Evolutionary conservation across 352 stramenopile genomes (phyloP).

Genomic region (Phytophthora pisi): DNA sequence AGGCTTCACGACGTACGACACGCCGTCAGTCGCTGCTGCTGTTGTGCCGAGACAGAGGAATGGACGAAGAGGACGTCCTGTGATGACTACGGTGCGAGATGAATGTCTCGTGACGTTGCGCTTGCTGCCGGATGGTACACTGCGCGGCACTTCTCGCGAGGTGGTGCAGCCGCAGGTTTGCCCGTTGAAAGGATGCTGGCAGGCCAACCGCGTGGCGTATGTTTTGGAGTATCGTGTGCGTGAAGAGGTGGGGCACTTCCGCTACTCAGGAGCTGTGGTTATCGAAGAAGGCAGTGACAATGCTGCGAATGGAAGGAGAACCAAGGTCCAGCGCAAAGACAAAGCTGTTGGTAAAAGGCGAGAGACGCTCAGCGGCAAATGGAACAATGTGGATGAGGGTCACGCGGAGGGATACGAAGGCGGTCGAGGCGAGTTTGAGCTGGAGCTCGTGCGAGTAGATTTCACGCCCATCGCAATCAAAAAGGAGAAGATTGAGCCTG

Average conservation of each 20-base stretch:
- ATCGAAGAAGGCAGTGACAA: conserved; percentile 22
- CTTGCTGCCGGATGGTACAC: conserved; percentile 55
- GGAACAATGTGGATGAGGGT: conserved; percentile 65
- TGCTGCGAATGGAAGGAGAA: conserved; percentile 6
- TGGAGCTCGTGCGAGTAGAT: conserved; percentile 49
- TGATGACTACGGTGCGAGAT: conserved; percentile 39
- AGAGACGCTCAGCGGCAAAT: conserved; percentile 54
- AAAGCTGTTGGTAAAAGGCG: conserved; percentile 19
- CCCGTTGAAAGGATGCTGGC: conserved; percentile 53
- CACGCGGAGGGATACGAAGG: conserved; percentile 54
- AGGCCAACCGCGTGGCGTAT: conserved; percentile 60
- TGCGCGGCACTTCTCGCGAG: conserved; percentile 63
- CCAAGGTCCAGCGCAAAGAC: conserved; percentile 12
- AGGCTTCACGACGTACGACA: conserved; percentile 58
- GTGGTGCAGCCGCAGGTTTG: conserved; percentile 68
- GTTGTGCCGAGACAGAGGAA: conserved; percentile 21
- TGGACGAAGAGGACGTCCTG: conserved; percentile 15
- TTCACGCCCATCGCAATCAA: conserved; percentile 23
- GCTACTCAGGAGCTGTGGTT: conserved; percentile 58
- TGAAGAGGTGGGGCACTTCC: conserved; percentile 64
- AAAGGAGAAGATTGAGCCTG: conserved; percentile 24
- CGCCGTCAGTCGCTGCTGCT: conserved; percentile 12
- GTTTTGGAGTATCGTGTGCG: conserved; percentile 69
- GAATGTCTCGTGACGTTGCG: conserved; percentile 71
- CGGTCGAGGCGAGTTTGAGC: conserved; percentile 61